Percentiles rank a stretch among this genome's conserved stretches.
Conservation (phyloP, 352 stramenopile species). For the Paralagenidium karlingii region DNA sequence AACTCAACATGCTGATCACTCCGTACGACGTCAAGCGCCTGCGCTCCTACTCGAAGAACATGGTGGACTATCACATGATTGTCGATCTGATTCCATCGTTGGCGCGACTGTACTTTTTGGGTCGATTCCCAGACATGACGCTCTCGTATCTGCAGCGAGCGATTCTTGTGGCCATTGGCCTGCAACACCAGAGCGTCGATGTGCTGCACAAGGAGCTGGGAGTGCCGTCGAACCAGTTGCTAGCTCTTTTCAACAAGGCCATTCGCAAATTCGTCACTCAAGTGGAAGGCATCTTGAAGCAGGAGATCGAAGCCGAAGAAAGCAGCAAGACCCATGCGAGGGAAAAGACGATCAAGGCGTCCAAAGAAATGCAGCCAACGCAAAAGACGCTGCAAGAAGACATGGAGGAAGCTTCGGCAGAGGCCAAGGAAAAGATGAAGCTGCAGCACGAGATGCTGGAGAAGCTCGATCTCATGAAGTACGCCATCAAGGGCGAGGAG, state of each 20-base stretch:
- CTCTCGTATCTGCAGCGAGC: constrained; percentile 94
- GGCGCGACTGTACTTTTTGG: constrained; percentile 93
- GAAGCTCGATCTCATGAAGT: constrained; percentile 91
- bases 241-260: constrained; percentile 98
- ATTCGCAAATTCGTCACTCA: constrained; percentile 83
- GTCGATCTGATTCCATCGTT: constrained; percentile 94
- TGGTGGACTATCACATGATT: constrained; percentile 99
- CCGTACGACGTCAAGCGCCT: constrained; percentile 96
- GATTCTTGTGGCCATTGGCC: constrained; percentile 91
- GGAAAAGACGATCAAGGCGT: constrained; percentile 52
- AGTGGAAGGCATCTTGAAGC: constrained; percentile 67
- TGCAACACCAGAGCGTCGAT: constrained; percentile 91
- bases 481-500: constrained; percentile 89
- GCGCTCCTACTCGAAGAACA: constrained; percentile 96
- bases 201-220: constrained; percentile 88
- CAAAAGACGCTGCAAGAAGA: constrained; percentile 74
- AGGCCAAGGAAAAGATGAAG: constrained; percentile 72
- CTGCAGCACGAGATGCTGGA: constrained; percentile 76
- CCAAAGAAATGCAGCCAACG: constrained; percentile 73
- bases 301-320: constrained; percentile 74
- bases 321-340: constrained; percentile 12
- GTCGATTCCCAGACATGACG: constrained; percentile 85
- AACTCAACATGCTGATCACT: constrained; percentile 91
- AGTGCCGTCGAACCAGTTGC: constrained; percentile 91
- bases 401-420: constrained; percentile 49